phyloP scores from a whole-genome alignment of 163 green algal genomes.

The Scenedesmus sp. region DNA sequence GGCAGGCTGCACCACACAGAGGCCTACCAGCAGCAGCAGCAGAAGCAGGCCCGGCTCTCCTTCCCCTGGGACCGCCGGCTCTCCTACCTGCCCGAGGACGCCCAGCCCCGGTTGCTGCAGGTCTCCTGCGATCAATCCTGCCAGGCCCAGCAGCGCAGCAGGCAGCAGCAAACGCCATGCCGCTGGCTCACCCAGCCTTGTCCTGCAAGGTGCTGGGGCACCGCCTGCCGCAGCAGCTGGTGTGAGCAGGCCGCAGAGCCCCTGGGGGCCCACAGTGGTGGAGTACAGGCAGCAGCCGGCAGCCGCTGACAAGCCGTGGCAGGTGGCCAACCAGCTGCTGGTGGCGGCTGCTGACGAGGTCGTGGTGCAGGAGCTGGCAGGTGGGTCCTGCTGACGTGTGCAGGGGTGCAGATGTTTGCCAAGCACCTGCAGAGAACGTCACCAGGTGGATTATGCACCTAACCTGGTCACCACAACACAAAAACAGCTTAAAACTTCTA shows the following conservation, averaged over 20 bases:
- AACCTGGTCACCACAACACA: too few species aligned
- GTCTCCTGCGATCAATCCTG: neutral
- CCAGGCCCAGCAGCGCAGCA: neutral
- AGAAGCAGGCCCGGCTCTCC: neutral
- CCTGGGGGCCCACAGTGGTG: conserved; percentile 41
- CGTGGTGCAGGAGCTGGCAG: conserved; percentile 37
- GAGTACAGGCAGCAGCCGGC: conserved; percentile 2
- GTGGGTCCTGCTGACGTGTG: neutral
- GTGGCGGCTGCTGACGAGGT: conserved; percentile 8
- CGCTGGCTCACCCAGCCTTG: neutral
- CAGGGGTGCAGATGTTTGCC: neutral
- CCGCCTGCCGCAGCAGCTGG: neutral
- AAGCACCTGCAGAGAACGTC: too few species aligned
- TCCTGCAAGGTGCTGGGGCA: neutral
- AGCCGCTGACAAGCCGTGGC: conserved; percentile 7
- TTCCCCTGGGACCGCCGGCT: neutral
- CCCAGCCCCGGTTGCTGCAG: neutral
- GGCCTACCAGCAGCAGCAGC: neutral
- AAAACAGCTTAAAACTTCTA: too few species aligned
- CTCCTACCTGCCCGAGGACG: neutral
- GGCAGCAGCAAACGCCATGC: neutral
- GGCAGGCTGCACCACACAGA: neutral
- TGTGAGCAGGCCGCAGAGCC: neutral
- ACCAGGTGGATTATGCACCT: too few species aligned
- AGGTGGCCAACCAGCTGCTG: conserved; percentile 44